Evolutionary conservation across 139 green algal genomes (phyloP).

Genomic region (Micractinium sp.): DNA sequence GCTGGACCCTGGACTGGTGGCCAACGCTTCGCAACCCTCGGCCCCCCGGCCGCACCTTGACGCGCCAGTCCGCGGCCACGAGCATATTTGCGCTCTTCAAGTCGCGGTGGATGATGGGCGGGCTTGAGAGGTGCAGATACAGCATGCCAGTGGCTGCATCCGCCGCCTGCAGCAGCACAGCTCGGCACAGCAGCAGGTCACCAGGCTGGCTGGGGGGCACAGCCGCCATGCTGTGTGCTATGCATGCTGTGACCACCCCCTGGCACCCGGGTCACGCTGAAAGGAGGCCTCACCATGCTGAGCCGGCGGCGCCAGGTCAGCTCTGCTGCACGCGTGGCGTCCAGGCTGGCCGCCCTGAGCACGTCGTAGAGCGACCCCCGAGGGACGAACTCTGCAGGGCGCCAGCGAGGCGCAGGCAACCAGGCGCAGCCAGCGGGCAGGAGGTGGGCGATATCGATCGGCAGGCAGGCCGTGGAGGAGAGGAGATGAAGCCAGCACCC

Average conservation of each 20-base stretch:
- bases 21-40: background rate
- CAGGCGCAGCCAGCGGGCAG: too few relatives aligned
- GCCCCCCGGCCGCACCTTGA: background rate
- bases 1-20: too few relatives aligned
- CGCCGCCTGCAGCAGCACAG: background rate
- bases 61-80: constrained; percentile 6
- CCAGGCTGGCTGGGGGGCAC: background rate
- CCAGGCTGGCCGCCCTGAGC: background rate
- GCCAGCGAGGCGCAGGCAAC: background rate
- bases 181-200: background rate
- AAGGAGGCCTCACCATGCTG: background rate
- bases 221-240: background rate
- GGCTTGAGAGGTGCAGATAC: constrained; percentile 68
- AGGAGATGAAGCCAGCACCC: too few relatives aligned
- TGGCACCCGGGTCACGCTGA: background rate
- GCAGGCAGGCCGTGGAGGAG: too few relatives aligned
- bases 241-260: background rate
- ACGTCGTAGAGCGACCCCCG: background rate
- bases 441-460: too few relatives aligned
- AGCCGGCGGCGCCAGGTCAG: background rate
- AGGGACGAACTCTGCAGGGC: background rate
- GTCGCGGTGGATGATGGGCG: constrained; percentile 80
- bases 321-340: background rate
- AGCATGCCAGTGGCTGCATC: background rate
- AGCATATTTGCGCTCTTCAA: constrained; percentile 74